A percentile compares a stretch with the other conserved stretches of the same genome.
Evolutionary conservation across 2,329 filamentous ascomycete species (phyloP).

Genomic region (Parafenestella ontariensis): DNA sequence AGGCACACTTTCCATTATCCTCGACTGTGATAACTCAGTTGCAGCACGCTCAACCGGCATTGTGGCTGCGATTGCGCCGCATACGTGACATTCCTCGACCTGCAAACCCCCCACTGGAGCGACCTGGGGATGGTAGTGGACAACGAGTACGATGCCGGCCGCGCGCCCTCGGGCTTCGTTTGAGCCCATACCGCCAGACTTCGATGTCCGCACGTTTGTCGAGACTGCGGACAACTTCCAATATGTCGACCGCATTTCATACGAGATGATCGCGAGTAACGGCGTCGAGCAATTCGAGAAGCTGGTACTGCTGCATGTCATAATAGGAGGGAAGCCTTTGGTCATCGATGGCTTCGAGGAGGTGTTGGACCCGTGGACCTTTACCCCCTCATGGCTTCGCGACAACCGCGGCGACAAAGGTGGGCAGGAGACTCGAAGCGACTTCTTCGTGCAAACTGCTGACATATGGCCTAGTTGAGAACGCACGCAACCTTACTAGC

Average conservation of each 20-base stretch:
- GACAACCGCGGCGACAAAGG: constrained; percentile 80
- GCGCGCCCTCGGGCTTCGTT: constrained; percentile 86
- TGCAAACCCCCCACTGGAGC: not conserved
- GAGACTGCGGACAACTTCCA: constrained; percentile 83
- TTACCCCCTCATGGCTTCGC: constrained; percentile 81
- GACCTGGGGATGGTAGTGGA: constrained; percentile 16
- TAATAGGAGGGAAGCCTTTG: constrained; percentile 83
- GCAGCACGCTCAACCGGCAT: not conserved
- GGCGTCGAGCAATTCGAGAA: constrained; percentile 84
- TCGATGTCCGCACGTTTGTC: constrained; percentile 79
- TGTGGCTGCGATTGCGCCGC: not conserved
- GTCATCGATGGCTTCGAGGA: constrained; percentile 90
- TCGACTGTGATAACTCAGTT: not conserved
- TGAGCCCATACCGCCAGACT: constrained; percentile 85
- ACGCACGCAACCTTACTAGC: constrained; percentile 78
- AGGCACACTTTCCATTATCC: not conserved
- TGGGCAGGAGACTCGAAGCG: constrained; percentile 50
- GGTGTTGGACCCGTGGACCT: constrained; percentile 76
- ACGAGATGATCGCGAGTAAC: constrained; percentile 77
- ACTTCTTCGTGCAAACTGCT: constrained; percentile 30
- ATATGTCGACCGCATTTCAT: constrained; percentile 81
- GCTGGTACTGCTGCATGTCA: constrained; percentile 81
- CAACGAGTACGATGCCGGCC: constrained; percentile 69
- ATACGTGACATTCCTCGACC: not conserved
- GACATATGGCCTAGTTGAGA: constrained; percentile 68